phyloP scores from a whole-genome alignment of 2,329 filamentous ascomycete species.

The Paraphaeosphaeria sporulosa region DNA sequence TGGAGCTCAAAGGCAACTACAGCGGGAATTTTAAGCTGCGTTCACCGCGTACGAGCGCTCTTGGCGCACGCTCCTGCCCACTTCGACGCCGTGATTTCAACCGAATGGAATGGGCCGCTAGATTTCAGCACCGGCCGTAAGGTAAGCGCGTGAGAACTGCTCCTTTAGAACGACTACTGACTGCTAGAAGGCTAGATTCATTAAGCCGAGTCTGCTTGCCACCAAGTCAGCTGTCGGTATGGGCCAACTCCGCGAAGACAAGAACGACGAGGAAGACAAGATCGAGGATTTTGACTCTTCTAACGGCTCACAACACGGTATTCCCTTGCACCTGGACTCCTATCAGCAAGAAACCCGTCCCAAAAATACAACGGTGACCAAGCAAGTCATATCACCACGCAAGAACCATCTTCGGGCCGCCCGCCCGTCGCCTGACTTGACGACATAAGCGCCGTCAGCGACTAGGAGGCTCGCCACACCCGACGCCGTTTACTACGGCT shows the following conservation, averaged over 20 bases:
- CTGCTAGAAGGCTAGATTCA: too few relatives aligned
- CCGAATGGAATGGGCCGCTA: background rate
- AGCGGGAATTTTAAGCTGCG: background rate
- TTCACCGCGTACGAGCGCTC: background rate
- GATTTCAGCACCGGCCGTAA: too few relatives aligned
- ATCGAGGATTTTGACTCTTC: background rate
- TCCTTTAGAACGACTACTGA: too few relatives aligned
- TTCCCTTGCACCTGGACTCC: too few relatives aligned
- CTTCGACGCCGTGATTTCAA: background rate
- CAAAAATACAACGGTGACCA: too few relatives aligned
- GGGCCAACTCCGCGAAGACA: background rate
- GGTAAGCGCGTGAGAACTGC: too few relatives aligned
- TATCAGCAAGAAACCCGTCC: too few relatives aligned
- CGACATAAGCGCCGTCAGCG: constrained; percentile 31
- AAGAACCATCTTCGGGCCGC: too few relatives aligned
- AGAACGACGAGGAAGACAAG: too few relatives aligned
- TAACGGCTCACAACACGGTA: background rate
- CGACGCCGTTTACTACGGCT: constrained; percentile 35
- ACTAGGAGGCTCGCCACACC: constrained; percentile 33
- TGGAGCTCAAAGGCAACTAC: background rate
- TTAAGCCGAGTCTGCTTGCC: background rate
- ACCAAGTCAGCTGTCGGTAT: background rate
- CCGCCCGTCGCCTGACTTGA: too few relatives aligned
- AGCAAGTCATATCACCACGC: too few relatives aligned
- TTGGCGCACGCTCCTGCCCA: background rate